Evolutionary conservation across 2,329 filamentous ascomycete genomes (phyloP).

Genomic region (Mycocentrospora acerina): DNA sequence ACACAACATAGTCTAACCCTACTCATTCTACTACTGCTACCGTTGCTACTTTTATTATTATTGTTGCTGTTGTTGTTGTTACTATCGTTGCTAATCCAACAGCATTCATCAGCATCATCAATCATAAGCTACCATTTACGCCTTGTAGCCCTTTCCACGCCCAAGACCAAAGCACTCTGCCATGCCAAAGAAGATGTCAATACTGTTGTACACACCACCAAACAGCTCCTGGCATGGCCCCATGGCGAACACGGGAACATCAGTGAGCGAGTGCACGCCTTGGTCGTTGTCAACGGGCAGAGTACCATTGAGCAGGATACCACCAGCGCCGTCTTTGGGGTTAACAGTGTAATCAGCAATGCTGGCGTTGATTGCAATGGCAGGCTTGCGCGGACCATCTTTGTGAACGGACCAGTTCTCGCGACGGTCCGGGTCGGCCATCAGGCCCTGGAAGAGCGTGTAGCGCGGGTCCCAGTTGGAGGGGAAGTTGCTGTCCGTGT

Average conservation of each 20-base stretch:
- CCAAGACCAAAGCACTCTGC: slow-evolving; percentile 62
- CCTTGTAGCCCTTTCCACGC: slow-evolving; percentile 17
- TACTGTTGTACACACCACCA: slow-evolving; percentile 67
- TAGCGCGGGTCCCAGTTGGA: slow-evolving; percentile 84
- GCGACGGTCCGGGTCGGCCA: slow-evolving; percentile 70
- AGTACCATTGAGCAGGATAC: slow-evolving; percentile 76
- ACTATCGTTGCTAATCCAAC: no score
- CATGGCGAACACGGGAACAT: slow-evolving; percentile 65
- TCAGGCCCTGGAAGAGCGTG: slow-evolving; percentile 72
- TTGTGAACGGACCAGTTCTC: slow-evolving; percentile 76
- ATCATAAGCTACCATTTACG: not conserved
- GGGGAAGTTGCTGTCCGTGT: slow-evolving; percentile 77
- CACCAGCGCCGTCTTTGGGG: slow-evolving; percentile 64
- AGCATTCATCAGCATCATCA: slow-evolving; percentile 1
- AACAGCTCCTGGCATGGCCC: slow-evolving; percentile 79
- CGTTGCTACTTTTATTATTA: no score
- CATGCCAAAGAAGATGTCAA: slow-evolving; percentile 76
- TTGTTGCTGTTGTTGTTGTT: no score
- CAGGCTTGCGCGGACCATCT: slow-evolving; percentile 63
- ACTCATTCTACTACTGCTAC: no score
- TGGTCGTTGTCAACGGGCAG: slow-evolving; percentile 63
- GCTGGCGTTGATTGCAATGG: slow-evolving; percentile 56
- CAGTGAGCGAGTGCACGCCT: slow-evolving; percentile 49
- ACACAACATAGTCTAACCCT: no score
- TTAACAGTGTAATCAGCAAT: slow-evolving; percentile 65